Evolutionary conservation across 73 alveolate species (phyloP).

Genomic region (Symbiodinium natans): DNA sequence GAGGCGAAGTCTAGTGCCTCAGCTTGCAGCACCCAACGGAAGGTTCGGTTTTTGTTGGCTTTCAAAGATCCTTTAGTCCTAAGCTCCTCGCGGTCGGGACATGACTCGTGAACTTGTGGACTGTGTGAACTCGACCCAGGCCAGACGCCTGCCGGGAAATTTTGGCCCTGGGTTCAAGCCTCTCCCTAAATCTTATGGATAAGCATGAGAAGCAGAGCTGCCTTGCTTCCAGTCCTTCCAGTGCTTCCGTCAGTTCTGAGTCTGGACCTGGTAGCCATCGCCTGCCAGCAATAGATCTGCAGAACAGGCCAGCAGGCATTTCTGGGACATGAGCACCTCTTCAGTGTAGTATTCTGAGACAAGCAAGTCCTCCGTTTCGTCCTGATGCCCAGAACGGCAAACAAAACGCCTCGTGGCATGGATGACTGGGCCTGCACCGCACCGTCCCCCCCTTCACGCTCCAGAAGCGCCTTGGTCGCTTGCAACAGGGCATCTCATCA

Average conservation of each 20-base stretch:
- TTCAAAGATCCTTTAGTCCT: too few species aligned
- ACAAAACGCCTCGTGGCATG: background rate
- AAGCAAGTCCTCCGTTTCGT: background rate
- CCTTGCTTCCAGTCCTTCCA: background rate
- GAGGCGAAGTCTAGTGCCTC: constrained; percentile 3
- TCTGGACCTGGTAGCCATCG: background rate
- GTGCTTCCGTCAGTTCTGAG: background rate
- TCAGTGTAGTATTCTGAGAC: constrained; percentile 69
- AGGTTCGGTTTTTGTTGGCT: too few species aligned
- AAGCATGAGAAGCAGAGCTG: too few species aligned
- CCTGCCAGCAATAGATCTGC: background rate
- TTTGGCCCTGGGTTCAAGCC: too few species aligned
- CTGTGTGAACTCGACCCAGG: background rate
- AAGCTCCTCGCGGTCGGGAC: background rate
- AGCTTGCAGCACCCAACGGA: too few species aligned
- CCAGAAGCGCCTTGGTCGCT: constrained; percentile 34
- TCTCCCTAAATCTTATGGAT: too few species aligned
- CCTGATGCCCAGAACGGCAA: background rate
- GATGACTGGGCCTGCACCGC: background rate
- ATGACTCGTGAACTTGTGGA: background rate
- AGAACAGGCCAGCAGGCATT: too few species aligned
- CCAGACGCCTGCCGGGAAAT: background rate
- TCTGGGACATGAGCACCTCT: constrained; percentile 3
- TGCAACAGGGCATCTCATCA: background rate
- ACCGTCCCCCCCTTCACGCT: constrained; percentile 33